phyloP scores from a whole-genome alignment of 2,329 filamentous ascomycete species.

The Sporothrix euskadiensis region DNA sequence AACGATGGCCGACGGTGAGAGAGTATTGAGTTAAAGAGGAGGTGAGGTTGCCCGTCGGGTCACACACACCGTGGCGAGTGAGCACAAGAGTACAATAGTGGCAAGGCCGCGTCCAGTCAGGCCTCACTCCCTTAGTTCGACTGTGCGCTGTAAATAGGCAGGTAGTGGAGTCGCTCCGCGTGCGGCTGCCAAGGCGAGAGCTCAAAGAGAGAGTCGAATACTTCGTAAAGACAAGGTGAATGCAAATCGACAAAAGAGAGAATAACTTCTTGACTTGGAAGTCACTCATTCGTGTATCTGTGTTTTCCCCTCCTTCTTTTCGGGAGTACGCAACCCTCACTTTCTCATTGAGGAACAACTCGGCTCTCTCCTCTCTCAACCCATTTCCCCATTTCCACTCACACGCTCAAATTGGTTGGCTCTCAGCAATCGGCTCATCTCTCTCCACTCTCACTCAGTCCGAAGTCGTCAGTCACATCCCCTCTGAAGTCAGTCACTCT shows the following conservation, averaged over 20 bases:
- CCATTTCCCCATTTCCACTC: background rate
- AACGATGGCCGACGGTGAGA: background rate
- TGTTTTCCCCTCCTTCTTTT: background rate
- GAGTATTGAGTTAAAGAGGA: background rate
- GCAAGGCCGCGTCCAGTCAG: background rate
- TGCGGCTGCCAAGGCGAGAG: background rate
- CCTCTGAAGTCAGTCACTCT: background rate
- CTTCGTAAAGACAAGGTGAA: background rate
- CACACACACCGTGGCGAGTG: background rate
- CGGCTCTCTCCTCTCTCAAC: background rate
- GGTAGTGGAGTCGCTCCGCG: background rate
- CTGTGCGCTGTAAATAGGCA: background rate
- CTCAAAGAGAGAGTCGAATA: too few species aligned
- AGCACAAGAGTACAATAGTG: background rate
- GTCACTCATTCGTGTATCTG: background rate
- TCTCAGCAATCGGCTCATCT: background rate
- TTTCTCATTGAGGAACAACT: background rate
- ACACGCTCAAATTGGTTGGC: constrained; percentile 5
- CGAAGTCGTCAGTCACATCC: too few species aligned
- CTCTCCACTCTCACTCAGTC: background rate
- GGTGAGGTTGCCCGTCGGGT: background rate
- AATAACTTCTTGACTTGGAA: background rate
- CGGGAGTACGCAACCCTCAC: background rate
- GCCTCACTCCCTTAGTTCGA: background rate
- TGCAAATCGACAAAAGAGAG: background rate